Base-by-base conservation (phyloP, 306 rosid genomes). In the Vigna angularis region DNA sequence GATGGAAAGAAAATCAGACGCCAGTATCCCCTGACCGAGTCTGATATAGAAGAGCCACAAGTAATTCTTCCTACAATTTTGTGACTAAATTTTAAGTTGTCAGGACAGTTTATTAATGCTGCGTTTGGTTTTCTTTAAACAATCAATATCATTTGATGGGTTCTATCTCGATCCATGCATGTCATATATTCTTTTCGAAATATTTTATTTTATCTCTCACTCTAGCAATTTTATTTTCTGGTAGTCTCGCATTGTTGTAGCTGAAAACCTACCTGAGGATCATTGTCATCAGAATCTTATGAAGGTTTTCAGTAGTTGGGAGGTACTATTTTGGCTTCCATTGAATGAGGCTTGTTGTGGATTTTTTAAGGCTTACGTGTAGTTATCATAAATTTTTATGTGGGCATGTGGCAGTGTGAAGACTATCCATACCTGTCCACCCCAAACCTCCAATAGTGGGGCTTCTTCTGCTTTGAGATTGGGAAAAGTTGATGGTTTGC, bases 231-330 rank as follows among this genome's bases (percentile, higher is more conserved):
- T 51, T 80, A 20, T 59, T 66, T 74, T 45, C 52, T 70, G 36
- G 59, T 81, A 95, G 98, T 89, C 96, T 68, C 98, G 98, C 81
- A 88, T 95, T 77, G 88, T 92, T 80, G 88, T 95, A 42, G 98
- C 98, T 56, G 98, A 92, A 87, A 95, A 95, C 83, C 87, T 95
- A 88, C 98, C 98, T 2, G 98, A 95, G 83, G 98, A 95, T 81
- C 98, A 95, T 83, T 92, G 98, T 91, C 98, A 95, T 88, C 98
- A 92, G 83, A 95, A 93, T 88, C 97, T 92, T 73, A 90, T 92
- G 98, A 95, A 93, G 87, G 79, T 95, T 77, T 95, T 95, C 98
- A 71, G 75, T 89, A 42, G 97, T 90, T 83, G 98, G 98, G 85
- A 92, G 98, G 98, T 95, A 92, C 72, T 58, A 40, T 36, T 53